Evolutionary conservation across 2,329 filamentous ascomycete genomes (phyloP).

Genomic region (Ustulina deusta): DNA sequence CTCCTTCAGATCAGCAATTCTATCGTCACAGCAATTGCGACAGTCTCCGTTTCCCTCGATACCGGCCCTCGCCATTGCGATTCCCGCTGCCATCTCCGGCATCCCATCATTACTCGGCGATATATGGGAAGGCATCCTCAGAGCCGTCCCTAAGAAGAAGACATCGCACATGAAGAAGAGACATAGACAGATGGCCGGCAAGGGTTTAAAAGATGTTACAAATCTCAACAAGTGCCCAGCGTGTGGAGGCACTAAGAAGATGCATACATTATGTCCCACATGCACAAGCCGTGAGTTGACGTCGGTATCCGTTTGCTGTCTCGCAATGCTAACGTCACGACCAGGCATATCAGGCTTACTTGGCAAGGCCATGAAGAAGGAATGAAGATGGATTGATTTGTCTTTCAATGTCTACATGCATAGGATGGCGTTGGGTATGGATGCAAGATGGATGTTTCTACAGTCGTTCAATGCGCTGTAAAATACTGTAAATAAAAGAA

Average conservation of each 20-base stretch:
- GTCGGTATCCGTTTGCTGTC: background rate
- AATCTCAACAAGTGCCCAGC: conserved; percentile 88
- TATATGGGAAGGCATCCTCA: conserved; percentile 92
- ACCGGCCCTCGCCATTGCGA: conserved; percentile 66
- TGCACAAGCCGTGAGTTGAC: conserved; percentile 80
- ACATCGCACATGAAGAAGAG: conserved; percentile 96
- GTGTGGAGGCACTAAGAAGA: conserved; percentile 88
- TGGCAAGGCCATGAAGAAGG: conserved; percentile 41
- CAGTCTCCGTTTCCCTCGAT: conserved; percentile 59
- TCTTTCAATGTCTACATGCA: conserved; percentile 35
- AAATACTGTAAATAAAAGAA: conserved; percentile 35
- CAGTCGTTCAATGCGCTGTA: conserved; percentile 26
- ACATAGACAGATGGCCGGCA: conserved; percentile 93
- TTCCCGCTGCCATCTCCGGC: conserved; percentile 71
- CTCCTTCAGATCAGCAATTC: conserved; percentile 57
- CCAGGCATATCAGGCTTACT: conserved; percentile 46
- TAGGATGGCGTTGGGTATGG: conserved; percentile 37
- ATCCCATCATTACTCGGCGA: conserved; percentile 79
- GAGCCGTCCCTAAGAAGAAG: conserved; percentile 98
- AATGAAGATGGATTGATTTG: conserved; percentile 24
- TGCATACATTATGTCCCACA: conserved; percentile 87
- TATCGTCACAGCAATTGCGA: conserved; percentile 58
- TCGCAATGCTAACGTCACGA: conserved; percentile 1
- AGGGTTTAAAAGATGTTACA: conserved; percentile 91
- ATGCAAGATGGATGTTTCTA: conserved; percentile 21